These are phyloP conservation scores for Paramecium caudatum DNA, from an alignment of 73 alveolate genomes.

Conservation along the genomic window DNA sequence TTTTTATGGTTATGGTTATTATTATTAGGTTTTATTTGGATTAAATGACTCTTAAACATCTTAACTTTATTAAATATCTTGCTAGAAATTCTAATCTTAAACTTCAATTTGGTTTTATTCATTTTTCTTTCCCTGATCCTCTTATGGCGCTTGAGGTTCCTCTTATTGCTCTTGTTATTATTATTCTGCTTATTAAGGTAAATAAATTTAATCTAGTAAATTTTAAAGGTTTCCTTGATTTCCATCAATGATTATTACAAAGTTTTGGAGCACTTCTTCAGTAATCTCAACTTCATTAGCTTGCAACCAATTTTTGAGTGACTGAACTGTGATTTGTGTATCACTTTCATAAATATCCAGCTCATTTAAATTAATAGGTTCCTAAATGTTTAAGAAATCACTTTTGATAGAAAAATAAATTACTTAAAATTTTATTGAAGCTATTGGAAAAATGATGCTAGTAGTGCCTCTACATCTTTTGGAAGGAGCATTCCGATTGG, in stretches of 20 bases:
- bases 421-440: background rate
- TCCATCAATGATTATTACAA: background rate
- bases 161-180: background rate
- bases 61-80: background rate
- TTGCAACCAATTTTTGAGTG: constrained; percentile 1
- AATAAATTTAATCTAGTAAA: background rate
- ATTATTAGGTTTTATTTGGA: background rate
- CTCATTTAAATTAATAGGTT: background rate
- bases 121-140: background rate
- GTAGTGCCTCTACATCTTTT: background rate
- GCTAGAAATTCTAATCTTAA: background rate
- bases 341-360: background rate
- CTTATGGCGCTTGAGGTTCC: background rate
- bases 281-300: background rate
- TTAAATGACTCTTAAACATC: constrained; percentile 17
- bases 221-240: background rate
- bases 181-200: background rate
- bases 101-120: constrained; percentile 37
- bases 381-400: background rate
- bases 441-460: background rate
- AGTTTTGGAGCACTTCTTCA: background rate
- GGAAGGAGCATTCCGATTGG: background rate
- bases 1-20: background rate
- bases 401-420: background rate
- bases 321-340: background rate